Evolutionary conservation across 2,329 filamentous ascomycete species (phyloP).

Genomic region (Truncatella angustata): DNA sequence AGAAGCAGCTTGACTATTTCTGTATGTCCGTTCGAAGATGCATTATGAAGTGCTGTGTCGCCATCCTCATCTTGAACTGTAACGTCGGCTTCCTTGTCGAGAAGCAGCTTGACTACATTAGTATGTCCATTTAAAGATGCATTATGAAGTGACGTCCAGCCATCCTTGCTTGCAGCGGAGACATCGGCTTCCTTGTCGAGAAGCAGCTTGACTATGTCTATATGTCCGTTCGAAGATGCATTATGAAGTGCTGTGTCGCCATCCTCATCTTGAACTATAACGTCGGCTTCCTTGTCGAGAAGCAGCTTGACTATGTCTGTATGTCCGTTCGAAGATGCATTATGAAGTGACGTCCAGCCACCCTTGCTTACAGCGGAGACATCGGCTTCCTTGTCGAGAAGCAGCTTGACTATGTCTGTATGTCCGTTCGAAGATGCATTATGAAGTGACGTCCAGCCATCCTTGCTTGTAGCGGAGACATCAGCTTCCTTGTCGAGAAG

Average conservation of each 20-base stretch:
- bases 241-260: background rate
- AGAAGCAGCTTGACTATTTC: background rate
- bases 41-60: background rate
- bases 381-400: background rate
- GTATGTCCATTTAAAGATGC: background rate
- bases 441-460: too few relatives aligned
- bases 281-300: background rate
- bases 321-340: background rate
- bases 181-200: background rate
- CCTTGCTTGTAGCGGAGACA: too few relatives aligned
- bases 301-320: background rate
- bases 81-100: background rate
- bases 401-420: background rate
- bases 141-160: background rate
- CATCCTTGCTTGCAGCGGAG: background rate
- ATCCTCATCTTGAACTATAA: background rate
- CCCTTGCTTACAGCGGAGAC: background rate
- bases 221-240: background rate
- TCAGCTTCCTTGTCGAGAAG: too few relatives aligned
- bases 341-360: background rate
- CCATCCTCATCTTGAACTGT: background rate
- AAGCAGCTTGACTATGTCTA: background rate
- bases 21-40: background rate
- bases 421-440: too few relatives aligned
- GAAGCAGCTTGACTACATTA: background rate